Base-by-base conservation (phyloP, 2,329 filamentous ascomycete species). In the Fusarium redolens region DNA sequence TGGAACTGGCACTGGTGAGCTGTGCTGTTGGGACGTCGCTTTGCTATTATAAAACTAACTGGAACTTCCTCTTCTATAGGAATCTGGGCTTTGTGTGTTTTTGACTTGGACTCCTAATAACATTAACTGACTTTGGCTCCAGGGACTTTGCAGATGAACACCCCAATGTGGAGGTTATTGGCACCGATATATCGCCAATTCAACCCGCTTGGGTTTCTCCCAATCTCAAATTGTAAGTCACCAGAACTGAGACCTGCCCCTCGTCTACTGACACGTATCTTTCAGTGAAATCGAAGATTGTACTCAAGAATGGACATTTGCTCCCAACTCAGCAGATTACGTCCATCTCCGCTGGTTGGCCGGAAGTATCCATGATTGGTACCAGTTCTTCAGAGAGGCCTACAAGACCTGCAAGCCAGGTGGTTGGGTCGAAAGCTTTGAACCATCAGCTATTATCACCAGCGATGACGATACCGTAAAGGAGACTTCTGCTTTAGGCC, bases 301-400 rank as follows among this genome's bases (percentile, higher is more conserved):
- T 15, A 63, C 61, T 9, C 61, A 60, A 17, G 61, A 63, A 9
- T 63, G 61, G 61, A 63, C 61, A 31, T 60, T 63, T 40, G 37
- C 61, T 3, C 31, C 54, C 14, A 25, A 63, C 11, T 63, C 61
- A 14, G 61, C 20, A 7, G 61, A 63, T 13, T 63, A 63, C 15
- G 50, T 63, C 3, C 61, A 63, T 20, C 50, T 63, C 15, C 61
- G 61, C 15, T 63, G 61, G 61, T 37, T 63, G 1, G 5, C 60
- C 11, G 61, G 61, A 2, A 44, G 43, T 6, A 60, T 63, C 22
- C 61, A 54, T 0, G 61, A 63, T 13, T 63, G 61, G 61, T 43
- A 63, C 5, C 28, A 25, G 11, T 63, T 63, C 37, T 63, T 60
- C 3, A 22, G 22, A 3, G 61, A 63, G 14, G 61, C 61, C 5